A percentile compares a stretch with the other conserved stretches of the same genome.
These are phyloP conservation scores for Colletotrichum truncatum DNA, from an alignment of 2,329 filamentous ascomycete genomes.

Conservation along the genomic window DNA sequence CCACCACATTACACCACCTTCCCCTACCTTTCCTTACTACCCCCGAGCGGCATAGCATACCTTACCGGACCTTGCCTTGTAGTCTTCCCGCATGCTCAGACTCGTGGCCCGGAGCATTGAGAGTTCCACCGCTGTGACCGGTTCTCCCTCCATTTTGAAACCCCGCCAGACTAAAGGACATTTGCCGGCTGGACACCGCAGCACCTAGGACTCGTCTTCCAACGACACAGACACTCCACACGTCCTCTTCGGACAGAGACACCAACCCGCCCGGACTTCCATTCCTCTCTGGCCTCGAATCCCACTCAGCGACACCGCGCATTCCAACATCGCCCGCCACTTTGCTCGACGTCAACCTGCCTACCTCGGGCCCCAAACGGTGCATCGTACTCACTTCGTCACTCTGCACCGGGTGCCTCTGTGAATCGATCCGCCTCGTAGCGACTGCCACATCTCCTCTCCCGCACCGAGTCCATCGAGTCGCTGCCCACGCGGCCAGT, in stretches of 20 bases:
- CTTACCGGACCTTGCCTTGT: conserved; percentile 9
- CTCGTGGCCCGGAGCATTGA: conserved; percentile 23
- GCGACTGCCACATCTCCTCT: not conserved
- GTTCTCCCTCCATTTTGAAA: conserved; percentile 38
- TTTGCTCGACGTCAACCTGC: not conserved
- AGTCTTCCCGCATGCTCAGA: not conserved
- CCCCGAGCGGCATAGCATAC: conserved; percentile 9
- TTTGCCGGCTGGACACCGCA: not conserved
- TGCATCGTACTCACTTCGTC: conserved; percentile 6
- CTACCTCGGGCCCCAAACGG: not conserved
- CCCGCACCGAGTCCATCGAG: not conserved
- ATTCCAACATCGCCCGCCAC: conserved; percentile 11
- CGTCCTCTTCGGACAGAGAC: not conserved
- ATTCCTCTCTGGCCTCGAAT: not conserved
- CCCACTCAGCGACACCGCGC: conserved; percentile 3
- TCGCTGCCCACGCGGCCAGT: conserved; percentile 24
- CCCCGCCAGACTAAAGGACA: conserved; percentile 36
- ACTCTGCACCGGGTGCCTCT: conserved; percentile 1
- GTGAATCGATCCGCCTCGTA: not conserved
- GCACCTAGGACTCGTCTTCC: not conserved
- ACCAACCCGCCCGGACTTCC: not conserved
- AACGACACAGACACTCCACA: not conserved
- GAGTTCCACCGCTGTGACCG: conserved; percentile 29
- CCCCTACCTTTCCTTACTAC: not conserved
- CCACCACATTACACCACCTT: not conserved